Conservation (phyloP, 1,284 basidiomycete species). For the Coniophora puteana region DNA sequence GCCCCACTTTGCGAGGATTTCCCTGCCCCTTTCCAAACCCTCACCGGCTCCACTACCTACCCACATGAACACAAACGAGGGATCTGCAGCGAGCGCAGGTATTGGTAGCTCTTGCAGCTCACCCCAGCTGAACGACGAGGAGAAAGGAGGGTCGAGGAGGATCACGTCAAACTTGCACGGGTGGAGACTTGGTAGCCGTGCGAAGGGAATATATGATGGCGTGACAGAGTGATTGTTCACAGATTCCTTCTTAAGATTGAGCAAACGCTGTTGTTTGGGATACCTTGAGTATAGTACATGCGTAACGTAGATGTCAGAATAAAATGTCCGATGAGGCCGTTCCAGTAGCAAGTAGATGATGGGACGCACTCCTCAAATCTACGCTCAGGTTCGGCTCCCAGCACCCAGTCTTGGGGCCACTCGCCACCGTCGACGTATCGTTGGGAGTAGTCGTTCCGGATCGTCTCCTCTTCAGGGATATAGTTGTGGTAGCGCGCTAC, state of each 20-base stretch:
- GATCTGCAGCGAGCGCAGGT: conserved; percentile 83
- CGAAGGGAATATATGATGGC: conserved; percentile 65
- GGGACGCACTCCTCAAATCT: conserved; percentile 90
- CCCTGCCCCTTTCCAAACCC: conserved; percentile 89
- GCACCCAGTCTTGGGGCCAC: conserved; percentile 89
- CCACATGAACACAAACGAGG: conserved; percentile 95
- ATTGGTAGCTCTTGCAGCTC: conserved; percentile 81
- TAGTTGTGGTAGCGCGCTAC: conserved; percentile 71
- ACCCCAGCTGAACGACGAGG: conserved; percentile 81
- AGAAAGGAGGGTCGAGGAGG: conserved; percentile 87
- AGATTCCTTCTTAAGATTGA: conserved; percentile 74
- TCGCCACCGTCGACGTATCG: conserved; percentile 87
- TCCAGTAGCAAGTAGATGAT: neutral
- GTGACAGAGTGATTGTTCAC: conserved; percentile 61
- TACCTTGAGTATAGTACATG: conserved; percentile 55
- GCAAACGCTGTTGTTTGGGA: conserved; percentile 82
- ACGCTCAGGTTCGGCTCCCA: conserved; percentile 80
- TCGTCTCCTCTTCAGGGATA: conserved; percentile 88
- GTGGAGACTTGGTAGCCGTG: conserved; percentile 49
- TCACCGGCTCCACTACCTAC: conserved; percentile 90
- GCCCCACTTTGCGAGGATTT: conserved; percentile 91
- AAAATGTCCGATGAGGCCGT: neutral
- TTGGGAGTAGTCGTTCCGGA: conserved; percentile 92
- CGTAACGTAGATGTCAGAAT: conserved; percentile 1
- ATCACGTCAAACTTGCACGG: conserved; percentile 90